Percentiles rank a stretch among this genome's conserved stretches.
These are phyloP conservation scores for Suillus brevipes DNA, from an alignment of 768 basidiomycete genomes.

Conservation along the genomic window DNA sequence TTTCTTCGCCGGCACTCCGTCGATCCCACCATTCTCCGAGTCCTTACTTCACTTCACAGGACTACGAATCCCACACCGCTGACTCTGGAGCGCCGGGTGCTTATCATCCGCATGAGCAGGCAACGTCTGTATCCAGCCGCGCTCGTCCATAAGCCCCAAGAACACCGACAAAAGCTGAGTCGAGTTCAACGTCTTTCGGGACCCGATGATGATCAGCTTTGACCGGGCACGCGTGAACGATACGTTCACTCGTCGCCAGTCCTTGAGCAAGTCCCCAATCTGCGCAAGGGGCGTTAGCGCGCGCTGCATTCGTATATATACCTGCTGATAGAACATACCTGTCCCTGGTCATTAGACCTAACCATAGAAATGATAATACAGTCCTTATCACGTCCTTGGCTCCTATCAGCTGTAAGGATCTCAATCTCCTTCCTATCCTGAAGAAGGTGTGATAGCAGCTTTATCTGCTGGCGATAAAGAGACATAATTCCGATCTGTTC, in stretches of 20 bases:
- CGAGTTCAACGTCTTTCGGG: conserved; percentile 68
- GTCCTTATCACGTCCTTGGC: conserved; percentile 95
- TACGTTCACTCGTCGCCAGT: conserved; percentile 97
- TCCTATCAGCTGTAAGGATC: conserved; percentile 88
- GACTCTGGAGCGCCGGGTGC: conserved; percentile 42
- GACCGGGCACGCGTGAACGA: conserved; percentile 90
- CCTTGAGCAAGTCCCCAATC: conserved; percentile 91
- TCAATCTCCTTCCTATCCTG: conserved; percentile 61
- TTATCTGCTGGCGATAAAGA: conserved; percentile 93
- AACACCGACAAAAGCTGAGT: conserved; percentile 70
- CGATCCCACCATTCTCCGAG: conserved; percentile 11
- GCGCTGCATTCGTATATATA: too few species aligned
- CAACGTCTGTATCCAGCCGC: conserved; percentile 70
- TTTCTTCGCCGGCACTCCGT: conserved; percentile 35
- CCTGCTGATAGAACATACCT: conserved; percentile 47
- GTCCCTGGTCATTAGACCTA: conserved; percentile 75
- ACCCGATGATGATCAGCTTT: conserved; percentile 92
- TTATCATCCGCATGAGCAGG: conserved; percentile 51
- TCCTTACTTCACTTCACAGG: conserved; percentile 12
- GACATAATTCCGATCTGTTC: conserved; percentile 87
- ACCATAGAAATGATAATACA: conserved; percentile 93
- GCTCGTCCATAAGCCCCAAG: conserved; percentile 70
- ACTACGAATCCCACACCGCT: conserved; percentile 17
- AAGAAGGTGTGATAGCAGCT: conserved; percentile 73
- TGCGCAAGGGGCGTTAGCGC: conserved; percentile 29